A percentile compares a stretch with the other conserved stretches of the same genome.
These are phyloP conservation scores for Kewa caespitosa DNA, from an alignment of 179 eudicot genomes.

Conservation along the genomic window DNA sequence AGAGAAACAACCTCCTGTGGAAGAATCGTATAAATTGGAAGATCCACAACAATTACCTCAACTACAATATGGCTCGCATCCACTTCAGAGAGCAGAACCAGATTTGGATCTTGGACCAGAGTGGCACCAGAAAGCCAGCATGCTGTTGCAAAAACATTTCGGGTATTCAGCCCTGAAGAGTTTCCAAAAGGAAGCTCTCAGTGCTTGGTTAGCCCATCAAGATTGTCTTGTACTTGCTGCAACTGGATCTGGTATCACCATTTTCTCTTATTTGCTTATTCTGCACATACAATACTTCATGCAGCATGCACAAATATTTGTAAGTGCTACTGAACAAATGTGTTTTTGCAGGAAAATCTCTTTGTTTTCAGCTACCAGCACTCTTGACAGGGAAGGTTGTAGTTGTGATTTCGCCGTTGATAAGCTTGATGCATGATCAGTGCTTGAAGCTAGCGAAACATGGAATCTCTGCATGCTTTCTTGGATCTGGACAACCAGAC, in stretches of 20 bases:
- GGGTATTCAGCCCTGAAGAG: conserved; percentile 67
- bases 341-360: conserved; percentile 72
- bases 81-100: conserved; percentile 23
- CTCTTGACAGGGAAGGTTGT: conserved; percentile 87
- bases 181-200: conserved; percentile 83
- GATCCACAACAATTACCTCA: conserved; percentile 19
- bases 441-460: conserved; percentile 85
- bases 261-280: neutral
- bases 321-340: neutral
- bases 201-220: conserved; percentile 67
- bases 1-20: conserved; percentile 18
- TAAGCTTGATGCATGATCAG: conserved; percentile 98
- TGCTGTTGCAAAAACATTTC: conserved; percentile 61
- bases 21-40: conserved; percentile 15
- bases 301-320: conserved; percentile 6
- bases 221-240: conserved; percentile 95
- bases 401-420: conserved; percentile 89
- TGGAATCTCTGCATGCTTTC: conserved; percentile 93
- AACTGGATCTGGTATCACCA: conserved; percentile 78
- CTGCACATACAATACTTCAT: conserved; percentile 5
- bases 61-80: conserved; percentile 9
- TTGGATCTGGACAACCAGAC: conserved; percentile 94
- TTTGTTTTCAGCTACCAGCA: conserved; percentile 95
- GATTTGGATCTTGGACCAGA: conserved; percentile 41
- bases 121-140: conserved; percentile 59